Evolutionary conservation across 495 filamentous ascomycete genomes (phyloP).

Genomic region (Thermochaetoides thermophila): DNA sequence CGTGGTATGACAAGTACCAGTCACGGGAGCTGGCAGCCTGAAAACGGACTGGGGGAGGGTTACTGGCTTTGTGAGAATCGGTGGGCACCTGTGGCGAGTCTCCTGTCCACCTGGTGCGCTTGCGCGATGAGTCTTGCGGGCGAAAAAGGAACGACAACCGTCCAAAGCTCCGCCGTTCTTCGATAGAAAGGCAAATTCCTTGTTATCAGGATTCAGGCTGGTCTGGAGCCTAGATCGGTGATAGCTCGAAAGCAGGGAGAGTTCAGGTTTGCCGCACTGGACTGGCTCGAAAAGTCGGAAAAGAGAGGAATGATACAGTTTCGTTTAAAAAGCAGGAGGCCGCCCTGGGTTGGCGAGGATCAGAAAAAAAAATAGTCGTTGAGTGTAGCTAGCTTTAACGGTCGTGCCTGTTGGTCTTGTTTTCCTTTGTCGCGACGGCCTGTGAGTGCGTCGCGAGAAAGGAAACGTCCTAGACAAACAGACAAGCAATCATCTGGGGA

Average conservation of each 20-base stretch:
- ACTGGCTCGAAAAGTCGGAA: no score
- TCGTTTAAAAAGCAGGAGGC: no score
- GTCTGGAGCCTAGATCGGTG: no score
- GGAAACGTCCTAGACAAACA: slow-evolving; percentile 20
- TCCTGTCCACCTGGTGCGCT: no score
- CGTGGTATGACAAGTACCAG: slow-evolving; percentile 20
- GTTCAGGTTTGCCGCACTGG: no score
- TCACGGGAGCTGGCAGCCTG: slow-evolving; percentile 23
- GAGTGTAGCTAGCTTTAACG: slow-evolving; percentile 2
- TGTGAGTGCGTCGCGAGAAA: slow-evolving; percentile 34
- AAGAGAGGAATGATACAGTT: no score
- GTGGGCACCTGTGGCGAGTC: no score
- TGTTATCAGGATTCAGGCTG: slow-evolving; percentile 2
- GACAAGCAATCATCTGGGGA: slow-evolving; percentile 15
- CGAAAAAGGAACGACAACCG: slow-evolving; percentile 4
- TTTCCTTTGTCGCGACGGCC: slow-evolving; percentile 29
- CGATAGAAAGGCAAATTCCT: slow-evolving; percentile 5
- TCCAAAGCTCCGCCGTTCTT: slow-evolving; percentile 4
- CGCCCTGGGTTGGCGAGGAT: no score
- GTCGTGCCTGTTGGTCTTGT: slow-evolving; percentile 12
- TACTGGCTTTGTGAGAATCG: slow-evolving; percentile 5
- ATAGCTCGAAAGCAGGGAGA: no score
- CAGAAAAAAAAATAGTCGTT: not conserved
- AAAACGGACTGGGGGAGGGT: slow-evolving; percentile 18
- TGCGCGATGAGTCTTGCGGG: not conserved